phyloP scores from a whole-genome alignment of 2,329 filamentous ascomycete species.

The Colletotrichum truncatum region DNA sequence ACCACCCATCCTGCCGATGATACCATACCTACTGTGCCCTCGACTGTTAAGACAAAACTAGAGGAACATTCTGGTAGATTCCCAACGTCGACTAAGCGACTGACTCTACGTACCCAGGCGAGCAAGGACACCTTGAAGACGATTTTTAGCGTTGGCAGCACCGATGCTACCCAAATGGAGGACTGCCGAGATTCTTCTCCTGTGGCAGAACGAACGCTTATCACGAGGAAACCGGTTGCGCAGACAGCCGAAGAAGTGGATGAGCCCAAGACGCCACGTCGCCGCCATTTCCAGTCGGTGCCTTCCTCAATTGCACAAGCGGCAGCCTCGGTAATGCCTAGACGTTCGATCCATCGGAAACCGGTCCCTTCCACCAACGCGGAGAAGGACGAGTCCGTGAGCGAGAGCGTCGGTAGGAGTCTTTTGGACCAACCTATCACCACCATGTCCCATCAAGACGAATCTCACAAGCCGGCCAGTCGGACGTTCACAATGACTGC shows the following conservation, averaged over 20 bases:
- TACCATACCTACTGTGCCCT: slow-evolving; percentile 45
- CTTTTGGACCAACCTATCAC: slow-evolving; percentile 38
- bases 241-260: background rate
- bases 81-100: slow-evolving; percentile 45
- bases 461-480: slow-evolving; percentile 5
- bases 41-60: slow-evolving; percentile 45
- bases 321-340: slow-evolving; percentile 28
- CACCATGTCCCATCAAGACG: slow-evolving; percentile 8
- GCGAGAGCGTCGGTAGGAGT: slow-evolving; percentile 37
- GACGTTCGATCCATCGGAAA: slow-evolving; percentile 27
- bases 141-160: slow-evolving; percentile 59
- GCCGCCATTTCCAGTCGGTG: slow-evolving; percentile 26
- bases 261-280: slow-evolving; percentile 13
- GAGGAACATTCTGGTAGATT: slow-evolving; percentile 44
- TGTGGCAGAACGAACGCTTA: background rate
- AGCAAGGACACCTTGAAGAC: slow-evolving; percentile 59
- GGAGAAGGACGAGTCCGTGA: slow-evolving; percentile 8
- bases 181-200: background rate
- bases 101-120: slow-evolving; percentile 47
- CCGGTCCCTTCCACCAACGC: background rate
- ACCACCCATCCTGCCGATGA: slow-evolving; percentile 43
- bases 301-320: slow-evolving; percentile 28
- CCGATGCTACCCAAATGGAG: slow-evolving; percentile 38
- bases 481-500: slow-evolving; percentile 43
- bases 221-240: background rate